Evolutionary conservation across 208 protist species (phyloP), one percentile per base, ranked within the genome.

Genomic region (Leishmania mexicana): DNA sequence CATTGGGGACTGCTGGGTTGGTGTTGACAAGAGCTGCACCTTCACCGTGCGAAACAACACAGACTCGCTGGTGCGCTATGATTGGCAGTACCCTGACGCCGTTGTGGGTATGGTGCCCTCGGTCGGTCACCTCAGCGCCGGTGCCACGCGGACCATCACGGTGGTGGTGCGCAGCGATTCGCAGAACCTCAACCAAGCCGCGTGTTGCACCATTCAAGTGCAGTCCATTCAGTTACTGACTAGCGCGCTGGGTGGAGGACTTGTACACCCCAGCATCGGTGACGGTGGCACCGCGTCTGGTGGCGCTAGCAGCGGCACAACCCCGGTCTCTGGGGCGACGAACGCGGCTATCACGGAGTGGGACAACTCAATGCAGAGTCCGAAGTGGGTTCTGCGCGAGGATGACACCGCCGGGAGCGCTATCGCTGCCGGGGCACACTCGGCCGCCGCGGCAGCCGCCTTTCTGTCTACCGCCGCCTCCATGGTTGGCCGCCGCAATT

Each of bases 1-100:
- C 60, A 78, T 99, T 65, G 97, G 97, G 53, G 92, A 98, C 82
- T 97, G 94, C 78, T 95, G 96, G 76, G 76, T 96, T 11, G 85
- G 88, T 19, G 81, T 88, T 53, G 72, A 87, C 19, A 95, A 93
- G 84, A 81, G 84, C 62, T 81, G 89, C 74, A 88, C 85, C 2
- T 98, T 99, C 80, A 85, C 81, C 6, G 77, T 99, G 57, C 82
- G 87, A 54, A 99, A 99, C 90, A 94, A 97, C 84, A 93, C 89
- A 47, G 74, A 75, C 24, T 79, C 86, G 51, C 54, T 85, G 47
- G 49, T 98, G 51, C 92, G 98, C 35, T 99, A 98, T 85, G 78
- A 91, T 64, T 99, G 93, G 94, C 72, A 83, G 78, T 74, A 80
- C 31, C 72, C 82, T 54, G 40, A 89, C 54, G 38, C 70, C 8